Base-by-base conservation (phyloP, 768 basidiomycete genomes). In the Tricholoma flavovirens region DNA sequence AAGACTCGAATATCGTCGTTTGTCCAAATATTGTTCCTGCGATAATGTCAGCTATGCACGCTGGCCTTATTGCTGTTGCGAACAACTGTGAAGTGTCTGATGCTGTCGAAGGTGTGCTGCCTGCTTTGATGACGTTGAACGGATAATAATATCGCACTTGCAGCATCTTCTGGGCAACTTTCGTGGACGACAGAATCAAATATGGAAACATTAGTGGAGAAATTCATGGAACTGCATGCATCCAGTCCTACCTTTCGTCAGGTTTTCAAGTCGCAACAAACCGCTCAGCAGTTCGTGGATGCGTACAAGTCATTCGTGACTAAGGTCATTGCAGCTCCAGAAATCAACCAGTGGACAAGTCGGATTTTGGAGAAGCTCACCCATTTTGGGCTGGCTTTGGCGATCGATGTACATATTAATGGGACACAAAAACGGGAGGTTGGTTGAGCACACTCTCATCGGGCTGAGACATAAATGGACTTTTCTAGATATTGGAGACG, bases 351-450 rank as follows among this genome's bases (percentile, higher is more conserved):
- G 14, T 68, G 71, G 61, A 75, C 72, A 4, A 68, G 77, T n/a
- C 74, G 84, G 5, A 77, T 90, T 11, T 67, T 86, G 15, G 85
- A 90, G 61, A 90, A 90, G 58, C 66, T 91, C 14, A 82, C 79
- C 3, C 86, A 90, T 59, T 74, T 93, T 22, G 88, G 82, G 1
- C 64, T 86, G 24, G 80, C 85, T 15, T 72, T 93, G 22, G 85
- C 87, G 1, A 70, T 84, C 56, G 88, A 87, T 55, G 80, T 80
- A 53, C 71, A 78, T 8, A 81, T 88, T 40, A 77, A 81, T 12
- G 78, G 78, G 0, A 40, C 69, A n/a, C 88, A 91, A 67, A 91
- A 89, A 61, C 82, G 81, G 52, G 86, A 90, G 78, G 90, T 89
- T 62, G 12, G 73, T 66, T 6, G 2, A 24, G 2, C 24, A 56